Conservation (phyloP, 2,329 filamentous ascomycete species). For the Fusarium udum region DNA sequence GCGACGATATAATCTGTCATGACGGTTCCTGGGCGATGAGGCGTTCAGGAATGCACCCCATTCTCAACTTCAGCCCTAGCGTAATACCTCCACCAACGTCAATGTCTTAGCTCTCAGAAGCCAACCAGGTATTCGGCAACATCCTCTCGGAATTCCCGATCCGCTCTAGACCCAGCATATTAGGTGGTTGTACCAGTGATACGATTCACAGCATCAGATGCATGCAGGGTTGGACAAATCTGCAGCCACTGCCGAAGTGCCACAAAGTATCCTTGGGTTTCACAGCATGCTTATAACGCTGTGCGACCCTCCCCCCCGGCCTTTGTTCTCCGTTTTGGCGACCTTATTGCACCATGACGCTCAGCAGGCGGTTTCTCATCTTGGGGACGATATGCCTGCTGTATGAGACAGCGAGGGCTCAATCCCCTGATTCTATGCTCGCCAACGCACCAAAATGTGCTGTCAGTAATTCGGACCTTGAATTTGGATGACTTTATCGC, state of each 20-base stretch:
- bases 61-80: background rate
- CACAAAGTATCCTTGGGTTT: background rate
- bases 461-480: background rate
- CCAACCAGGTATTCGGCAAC: background rate
- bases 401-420: background rate
- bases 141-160: no score
- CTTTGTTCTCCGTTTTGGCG: background rate
- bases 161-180: background rate
- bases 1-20: background rate
- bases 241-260: constrained; percentile 2
- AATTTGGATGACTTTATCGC: background rate
- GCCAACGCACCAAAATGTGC: background rate
- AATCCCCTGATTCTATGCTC: background rate
- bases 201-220: background rate
- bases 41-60: background rate
- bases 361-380: background rate
- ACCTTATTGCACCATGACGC: background rate
- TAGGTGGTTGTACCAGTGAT: background rate
- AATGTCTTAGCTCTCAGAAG: background rate
- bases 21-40: background rate
- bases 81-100: background rate
- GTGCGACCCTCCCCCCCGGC: background rate
- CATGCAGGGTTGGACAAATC: background rate
- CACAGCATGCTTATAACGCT: background rate
- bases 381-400: background rate